Conservation (phyloP, 1,139 yeast genomes). For the Yamadazyma dushanensis region DNA sequence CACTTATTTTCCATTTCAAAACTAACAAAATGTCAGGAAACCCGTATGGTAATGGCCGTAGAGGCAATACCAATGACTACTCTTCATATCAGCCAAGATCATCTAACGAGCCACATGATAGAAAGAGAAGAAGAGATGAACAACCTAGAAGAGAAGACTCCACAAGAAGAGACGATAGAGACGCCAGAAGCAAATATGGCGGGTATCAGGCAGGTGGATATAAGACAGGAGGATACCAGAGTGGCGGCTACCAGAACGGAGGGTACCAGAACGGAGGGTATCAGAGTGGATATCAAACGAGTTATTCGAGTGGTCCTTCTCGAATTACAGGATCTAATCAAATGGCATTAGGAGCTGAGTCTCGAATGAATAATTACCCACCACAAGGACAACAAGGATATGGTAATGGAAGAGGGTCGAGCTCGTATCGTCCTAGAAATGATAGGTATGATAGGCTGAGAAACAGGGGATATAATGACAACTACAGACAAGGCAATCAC, state of each 20-base stretch:
- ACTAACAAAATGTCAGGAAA: conserved; percentile 3
- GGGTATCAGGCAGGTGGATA: no score
- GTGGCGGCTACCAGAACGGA: no score
- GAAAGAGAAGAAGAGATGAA: conserved; percentile 9
- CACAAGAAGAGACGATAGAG: not conserved
- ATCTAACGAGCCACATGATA: no score
- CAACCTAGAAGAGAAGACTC: conserved; percentile 1
- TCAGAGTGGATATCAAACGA: not conserved
- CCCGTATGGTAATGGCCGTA: conserved; percentile 9
- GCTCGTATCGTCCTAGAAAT: conserved; percentile 3
- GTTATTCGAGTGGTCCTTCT: not conserved
- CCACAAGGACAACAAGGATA: not conserved
- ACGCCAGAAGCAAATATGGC: not conserved
- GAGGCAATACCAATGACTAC: conserved; percentile 5
- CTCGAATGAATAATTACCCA: not conserved
- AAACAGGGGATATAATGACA: not conserved
- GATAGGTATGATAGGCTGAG: conserved; percentile 5
- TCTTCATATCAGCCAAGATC: conserved; percentile 4
- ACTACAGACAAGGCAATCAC: not conserved
- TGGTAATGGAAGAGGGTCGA: not conserved
- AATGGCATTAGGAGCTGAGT: not conserved
- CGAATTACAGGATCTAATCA: not conserved
- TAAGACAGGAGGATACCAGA: no score
- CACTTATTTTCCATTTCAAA: not conserved
- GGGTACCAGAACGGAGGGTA: no score